Evolutionary conservation across 805 yeast species (phyloP), one percentile per base, ranked within the genome.

Genomic region (Lachancea meyersii): DNA sequence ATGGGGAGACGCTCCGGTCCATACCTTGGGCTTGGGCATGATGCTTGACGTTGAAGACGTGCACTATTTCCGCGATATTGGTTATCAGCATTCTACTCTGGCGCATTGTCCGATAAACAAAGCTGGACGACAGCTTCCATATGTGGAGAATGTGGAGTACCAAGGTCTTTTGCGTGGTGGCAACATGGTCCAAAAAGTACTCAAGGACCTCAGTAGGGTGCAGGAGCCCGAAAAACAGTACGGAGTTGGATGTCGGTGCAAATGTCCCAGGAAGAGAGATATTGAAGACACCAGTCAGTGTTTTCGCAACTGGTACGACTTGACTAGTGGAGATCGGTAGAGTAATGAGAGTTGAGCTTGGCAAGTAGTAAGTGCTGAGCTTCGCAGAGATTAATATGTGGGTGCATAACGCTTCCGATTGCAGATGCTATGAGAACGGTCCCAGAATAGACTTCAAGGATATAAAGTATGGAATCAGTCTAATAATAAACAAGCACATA

Each of bases 1-100:
- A 55, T 91, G 97, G 97, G 97, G 97, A 1, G 97, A 91, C 70
- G 96, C 97, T 0, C 96, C 97, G 0, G 80, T 91, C 4, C 97
- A 88, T 60, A 82, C 96, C 0, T 63, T 93, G 18, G 97, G 94
- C 0, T 76, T 84, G 4, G 91, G 87, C 0, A 71, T 93, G 74
- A 70, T 84, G 53, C 66, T 89, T 32, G 72, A 82, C 45, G 61
- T 80, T 2, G 67, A 75, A 2, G 86, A 89, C 44, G 68, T 91
- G 8, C 97, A 91, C 64, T 91, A 88, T 64, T 91, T 91, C 65
- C 69, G 96, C 48, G 97, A 91, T 57, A 81, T 91, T 50, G 97
- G 97, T 0, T 91, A 89, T 63, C 71, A 77, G 44, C 97, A 91
- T 59, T 75, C 91, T 1, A 76, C 82, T 0, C 67, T 88, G 41